phyloP scores from a whole-genome alignment of 306 rosid genomes.

The Quercus wislizeni region DNA sequence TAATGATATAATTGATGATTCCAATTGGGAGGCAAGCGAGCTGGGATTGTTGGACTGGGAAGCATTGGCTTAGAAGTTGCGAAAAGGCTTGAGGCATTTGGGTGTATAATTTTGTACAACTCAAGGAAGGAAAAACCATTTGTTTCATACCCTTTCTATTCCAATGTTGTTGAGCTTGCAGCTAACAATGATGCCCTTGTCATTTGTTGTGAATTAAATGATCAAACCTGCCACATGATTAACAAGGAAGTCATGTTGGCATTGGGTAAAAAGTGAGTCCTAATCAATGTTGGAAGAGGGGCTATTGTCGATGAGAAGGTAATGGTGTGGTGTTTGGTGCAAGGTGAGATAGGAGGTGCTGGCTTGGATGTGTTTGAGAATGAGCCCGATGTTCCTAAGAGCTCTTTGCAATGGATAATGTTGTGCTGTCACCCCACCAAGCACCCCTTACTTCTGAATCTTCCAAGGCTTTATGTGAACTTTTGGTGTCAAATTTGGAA shows the following conservation, averaged over 20 bases:
- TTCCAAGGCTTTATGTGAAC: neutral
- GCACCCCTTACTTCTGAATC: slow-evolving; percentile 29
- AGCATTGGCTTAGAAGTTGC: slow-evolving; percentile 46
- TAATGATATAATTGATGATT: slow-evolving; percentile 1
- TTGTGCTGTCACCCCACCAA: slow-evolving; percentile 51
- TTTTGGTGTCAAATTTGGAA: too few species aligned
- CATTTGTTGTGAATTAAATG: slow-evolving; percentile 39
- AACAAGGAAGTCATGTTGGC: slow-evolving; percentile 33
- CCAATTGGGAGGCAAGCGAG: slow-evolving; percentile 42
- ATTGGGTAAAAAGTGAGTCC: slow-evolving; percentile 42
- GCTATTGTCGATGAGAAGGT: slow-evolving; percentile 48
- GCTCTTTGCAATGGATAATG: slow-evolving; percentile 39
- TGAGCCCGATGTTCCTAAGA: slow-evolving; percentile 45
- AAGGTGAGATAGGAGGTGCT: slow-evolving; percentile 43
- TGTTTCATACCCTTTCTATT: slow-evolving; percentile 42
- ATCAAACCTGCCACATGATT: slow-evolving; percentile 42
- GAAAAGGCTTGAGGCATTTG: slow-evolving; percentile 42
- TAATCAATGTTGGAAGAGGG: slow-evolving; percentile 54
- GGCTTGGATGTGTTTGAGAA: slow-evolving; percentile 62
- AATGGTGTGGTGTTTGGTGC: slow-evolving; percentile 36
- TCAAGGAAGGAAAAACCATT: slow-evolving; percentile 23
- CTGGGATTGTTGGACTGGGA: slow-evolving; percentile 9
- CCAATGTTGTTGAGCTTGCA: slow-evolving; percentile 42
- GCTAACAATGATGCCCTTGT: slow-evolving; percentile 37
- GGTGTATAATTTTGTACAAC: slow-evolving; percentile 37